phyloP scores from a whole-genome alignment of 805 yeast species.

The Sugiyamaella mastotermitis region DNA sequence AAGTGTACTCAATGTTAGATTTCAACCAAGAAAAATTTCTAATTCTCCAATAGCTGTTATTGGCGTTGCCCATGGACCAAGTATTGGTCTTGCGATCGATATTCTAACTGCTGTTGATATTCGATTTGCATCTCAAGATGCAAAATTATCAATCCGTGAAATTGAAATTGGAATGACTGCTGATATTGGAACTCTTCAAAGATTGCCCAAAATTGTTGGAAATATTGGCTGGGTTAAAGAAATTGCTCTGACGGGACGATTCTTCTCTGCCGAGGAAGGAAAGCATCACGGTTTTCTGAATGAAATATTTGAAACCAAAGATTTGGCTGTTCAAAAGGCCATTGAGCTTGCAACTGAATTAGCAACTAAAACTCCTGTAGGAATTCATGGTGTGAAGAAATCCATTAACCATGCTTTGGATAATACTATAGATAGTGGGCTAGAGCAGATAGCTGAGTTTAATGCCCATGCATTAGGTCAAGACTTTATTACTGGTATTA shows the following conservation, averaged over 20 bases:
- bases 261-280: slow-evolving; percentile 52
- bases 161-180: slow-evolving; percentile 70
- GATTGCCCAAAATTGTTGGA: slow-evolving; percentile 49
- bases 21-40: not conserved
- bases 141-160: slow-evolving; percentile 56
- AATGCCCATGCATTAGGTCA: slow-evolving; percentile 37
- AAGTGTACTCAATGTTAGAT: slow-evolving; percentile 6
- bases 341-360: slow-evolving; percentile 43
- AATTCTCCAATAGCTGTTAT: slow-evolving; percentile 43
- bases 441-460: slow-evolving; percentile 47
- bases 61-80: slow-evolving; percentile 57
- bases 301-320: slow-evolving; percentile 40
- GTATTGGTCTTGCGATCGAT: slow-evolving; percentile 65
- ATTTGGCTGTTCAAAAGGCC: slow-evolving; percentile 47
- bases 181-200: slow-evolving; percentile 71
- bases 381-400: slow-evolving; percentile 58
- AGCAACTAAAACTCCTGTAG: slow-evolving; percentile 46
- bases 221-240: slow-evolving; percentile 56
- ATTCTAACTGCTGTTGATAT: slow-evolving; percentile 54
- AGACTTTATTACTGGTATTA: slow-evolving; percentile 28
- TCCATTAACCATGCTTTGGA: slow-evolving; percentile 41
- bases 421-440: slow-evolving; percentile 40
- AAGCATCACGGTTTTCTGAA: slow-evolving; percentile 49
- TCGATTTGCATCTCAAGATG: slow-evolving; percentile 49
- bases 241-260: slow-evolving; percentile 55